Percentiles rank a stretch among this genome's conserved stretches.
Conservation (phyloP, 495 filamentous ascomycete genomes). For the Geoglossum glabrum region DNA sequence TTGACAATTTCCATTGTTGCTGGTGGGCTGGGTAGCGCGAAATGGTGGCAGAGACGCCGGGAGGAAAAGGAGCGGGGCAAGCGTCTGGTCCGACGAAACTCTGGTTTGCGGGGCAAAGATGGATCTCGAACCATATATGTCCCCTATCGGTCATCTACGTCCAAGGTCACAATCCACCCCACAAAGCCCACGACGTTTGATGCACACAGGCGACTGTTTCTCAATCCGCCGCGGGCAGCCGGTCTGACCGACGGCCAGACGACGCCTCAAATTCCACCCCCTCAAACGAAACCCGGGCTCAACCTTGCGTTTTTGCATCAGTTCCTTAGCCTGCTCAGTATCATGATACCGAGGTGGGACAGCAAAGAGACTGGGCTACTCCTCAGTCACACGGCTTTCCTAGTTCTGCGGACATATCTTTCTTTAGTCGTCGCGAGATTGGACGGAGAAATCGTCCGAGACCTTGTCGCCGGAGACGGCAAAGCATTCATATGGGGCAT, state of each 20-base stretch:
- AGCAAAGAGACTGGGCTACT: constrained; percentile 88
- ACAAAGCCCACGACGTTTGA: constrained; percentile 91
- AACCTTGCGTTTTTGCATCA: constrained; percentile 98
- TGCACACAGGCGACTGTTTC: constrained; percentile 81
- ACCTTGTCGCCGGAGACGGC: constrained; percentile 86
- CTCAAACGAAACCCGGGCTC: constrained; percentile 78
- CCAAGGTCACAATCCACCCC: constrained; percentile 79
- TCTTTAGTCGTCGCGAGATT: constrained; percentile 81
- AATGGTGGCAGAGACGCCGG: constrained; percentile 45
- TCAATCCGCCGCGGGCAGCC: constrained; percentile 68
- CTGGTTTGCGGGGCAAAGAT: constrained; percentile 78
- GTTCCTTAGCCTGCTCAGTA: constrained; percentile 82
- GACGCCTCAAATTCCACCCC: constrained; percentile 50
- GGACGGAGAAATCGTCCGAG: constrained; percentile 90
- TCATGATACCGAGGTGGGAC: constrained; percentile 89
- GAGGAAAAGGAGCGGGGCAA: constrained; percentile 63
- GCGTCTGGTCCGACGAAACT: constrained; percentile 72
- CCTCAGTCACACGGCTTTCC: constrained; percentile 66
- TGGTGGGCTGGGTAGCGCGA: constrained; percentile 51
- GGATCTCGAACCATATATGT: constrained; percentile 88
- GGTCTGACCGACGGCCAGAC: constrained; percentile 48
- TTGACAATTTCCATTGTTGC: constrained; percentile 58
- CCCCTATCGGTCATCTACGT: constrained; percentile 63
- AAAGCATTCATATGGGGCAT: constrained; percentile 76
- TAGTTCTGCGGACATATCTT: constrained; percentile 83